phyloP scores from a whole-genome alignment of 208 protist species.

The Willaertia magna region DNA sequence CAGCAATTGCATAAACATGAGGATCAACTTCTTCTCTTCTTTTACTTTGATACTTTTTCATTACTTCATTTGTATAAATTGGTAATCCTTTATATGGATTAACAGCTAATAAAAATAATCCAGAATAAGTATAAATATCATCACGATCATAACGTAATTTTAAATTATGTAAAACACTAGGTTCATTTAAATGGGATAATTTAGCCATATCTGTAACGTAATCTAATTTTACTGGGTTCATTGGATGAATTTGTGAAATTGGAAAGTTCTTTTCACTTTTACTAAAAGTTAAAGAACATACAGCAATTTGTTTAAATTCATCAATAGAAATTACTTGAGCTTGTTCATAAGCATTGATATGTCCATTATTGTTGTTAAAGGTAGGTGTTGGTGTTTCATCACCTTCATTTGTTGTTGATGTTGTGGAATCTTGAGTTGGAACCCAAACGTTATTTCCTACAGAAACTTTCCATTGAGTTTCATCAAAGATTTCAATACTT shows the following conservation, averaged over 20 bases:
- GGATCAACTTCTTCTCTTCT: not conserved
- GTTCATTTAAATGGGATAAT: slow-evolving; percentile 33
- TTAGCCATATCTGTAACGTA: not conserved
- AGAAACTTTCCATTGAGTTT: not conserved
- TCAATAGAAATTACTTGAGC: not conserved
- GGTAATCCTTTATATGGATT: slow-evolving; percentile 35
- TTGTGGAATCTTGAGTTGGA: not conserved
- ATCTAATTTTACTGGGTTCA: not conserved
- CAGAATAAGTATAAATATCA: slow-evolving; percentile 42
- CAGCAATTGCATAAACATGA: slow-evolving; percentile 20
- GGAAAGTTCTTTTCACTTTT: not conserved
- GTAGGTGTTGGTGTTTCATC: not conserved
- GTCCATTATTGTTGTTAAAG: not conserved
- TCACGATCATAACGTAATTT: slow-evolving; percentile 35
- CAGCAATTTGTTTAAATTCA: not conserved
- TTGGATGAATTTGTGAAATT: not conserved
- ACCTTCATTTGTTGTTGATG: not conserved
- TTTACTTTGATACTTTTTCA: not conserved
- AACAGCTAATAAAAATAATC: slow-evolving; percentile 35
- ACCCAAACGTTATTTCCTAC: not conserved
- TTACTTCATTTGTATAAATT: not conserved
- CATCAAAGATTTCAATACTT: too few species aligned
- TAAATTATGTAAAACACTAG: slow-evolving; percentile 26
- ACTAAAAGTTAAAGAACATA: not conserved
- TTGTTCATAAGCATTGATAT: not conserved